Base-by-base conservation (phyloP, 345 rosid genomes). In the Diplotaxis tenuifolia region DNA sequence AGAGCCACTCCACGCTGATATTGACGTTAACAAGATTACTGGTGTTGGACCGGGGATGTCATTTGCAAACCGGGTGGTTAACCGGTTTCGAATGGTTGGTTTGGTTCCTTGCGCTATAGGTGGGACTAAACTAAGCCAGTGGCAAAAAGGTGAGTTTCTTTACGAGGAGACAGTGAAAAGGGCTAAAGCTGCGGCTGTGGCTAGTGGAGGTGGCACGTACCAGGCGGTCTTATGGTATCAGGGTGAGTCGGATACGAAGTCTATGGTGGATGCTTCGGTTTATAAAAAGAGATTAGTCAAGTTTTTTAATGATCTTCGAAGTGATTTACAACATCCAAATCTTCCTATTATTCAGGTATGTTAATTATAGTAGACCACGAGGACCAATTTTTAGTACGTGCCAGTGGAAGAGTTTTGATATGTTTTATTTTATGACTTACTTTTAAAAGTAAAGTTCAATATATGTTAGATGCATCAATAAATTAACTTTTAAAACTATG, bases 21-120 rank as follows among this genome's bases (percentile, higher is more conserved):
- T 94, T 54, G 98, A 94, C 71, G 10, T 70, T 10, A 80, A 10
- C 16, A 87, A 82, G 73, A 86, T 71, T 7, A 85, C 87, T 65
- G 98, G 97, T 65, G 42, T 89, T 4, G 96, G 98, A 25, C 98
- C 96, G 0, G 90, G 96, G 4, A 84, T 91, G 98, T 27, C 95
- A 1, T 94, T 94, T 65, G 84, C 87, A 8, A 84, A 89, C 47
- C 73, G 84, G 9, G 40, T 89, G 12, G 68, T 85, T 73, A 62
- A 72, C 28, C 60, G 52, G 2, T 74, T 71, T 9, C 87, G 85
- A 12, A 8, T 23, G 53, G 71, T 89, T 27, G 97, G 95, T 4
- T 64, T 94, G 78, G 96, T 94, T 64, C 97, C 92, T 4, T 94
- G 97, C 63, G 93, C 97, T 9, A 67, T 85, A 2, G 98, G 98